Percentiles rank a stretch among this genome's conserved stretches.
Conservation (phyloP, 176 grass and related monocot genomes). For the Elymus sibiricus region DNA sequence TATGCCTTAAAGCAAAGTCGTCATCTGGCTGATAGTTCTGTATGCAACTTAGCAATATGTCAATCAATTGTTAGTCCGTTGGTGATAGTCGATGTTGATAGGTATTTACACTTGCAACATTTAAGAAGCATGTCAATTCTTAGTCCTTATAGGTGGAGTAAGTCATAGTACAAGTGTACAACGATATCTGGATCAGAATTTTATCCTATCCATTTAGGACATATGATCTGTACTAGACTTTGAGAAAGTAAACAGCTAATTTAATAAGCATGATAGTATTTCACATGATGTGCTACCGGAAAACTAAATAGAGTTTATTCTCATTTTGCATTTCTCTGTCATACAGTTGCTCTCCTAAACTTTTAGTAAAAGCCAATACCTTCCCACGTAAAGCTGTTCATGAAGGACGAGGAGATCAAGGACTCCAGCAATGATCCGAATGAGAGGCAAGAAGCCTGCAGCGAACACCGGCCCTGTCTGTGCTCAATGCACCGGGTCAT, state of each 20-base stretch:
- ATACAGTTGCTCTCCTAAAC: background rate
- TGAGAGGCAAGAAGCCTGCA: constrained; percentile 62
- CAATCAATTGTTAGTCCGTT: background rate
- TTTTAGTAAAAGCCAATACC: constrained; percentile 20
- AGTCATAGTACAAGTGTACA: background rate
- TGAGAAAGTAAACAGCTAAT: background rate
- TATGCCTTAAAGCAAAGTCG: background rate
- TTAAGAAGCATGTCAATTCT: background rate
- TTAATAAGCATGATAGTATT: background rate
- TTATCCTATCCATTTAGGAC: background rate
- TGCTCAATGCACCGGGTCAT: no score
- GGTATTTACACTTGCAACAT: background rate
- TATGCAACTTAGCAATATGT: background rate
- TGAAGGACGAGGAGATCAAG: constrained; percentile 57
- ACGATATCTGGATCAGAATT: background rate
- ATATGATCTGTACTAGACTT: background rate
- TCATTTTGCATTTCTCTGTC: background rate
- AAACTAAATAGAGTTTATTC: background rate
- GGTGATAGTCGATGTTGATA: background rate
- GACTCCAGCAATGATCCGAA: constrained; percentile 56
- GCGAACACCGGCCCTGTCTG: constrained; percentile 66
- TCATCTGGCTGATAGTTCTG: background rate
- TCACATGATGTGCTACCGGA: background rate
- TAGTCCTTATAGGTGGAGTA: background rate
- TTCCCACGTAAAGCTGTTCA: constrained; percentile 55